phyloP scores from a whole-genome alignment of 345 rosid species.

The Corymbia maculata region DNA sequence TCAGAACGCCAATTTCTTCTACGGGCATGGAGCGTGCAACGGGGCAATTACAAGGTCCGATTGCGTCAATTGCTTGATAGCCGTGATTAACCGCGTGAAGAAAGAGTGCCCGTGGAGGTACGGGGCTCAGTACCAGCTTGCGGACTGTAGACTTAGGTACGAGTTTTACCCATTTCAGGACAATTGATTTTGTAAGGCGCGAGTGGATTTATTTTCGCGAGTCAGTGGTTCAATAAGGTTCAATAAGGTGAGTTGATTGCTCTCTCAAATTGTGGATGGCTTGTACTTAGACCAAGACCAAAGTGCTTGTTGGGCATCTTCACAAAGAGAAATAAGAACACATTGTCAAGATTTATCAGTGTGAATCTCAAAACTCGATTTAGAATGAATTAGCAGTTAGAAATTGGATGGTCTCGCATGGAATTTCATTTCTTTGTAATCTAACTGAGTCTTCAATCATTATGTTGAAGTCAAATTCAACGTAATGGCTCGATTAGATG shows the following conservation, averaged over 20 bases:
- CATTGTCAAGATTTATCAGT: neutral
- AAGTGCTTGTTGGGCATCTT: neutral
- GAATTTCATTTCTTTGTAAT: neutral
- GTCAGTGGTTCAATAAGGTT: neutral
- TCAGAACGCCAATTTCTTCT: neutral
- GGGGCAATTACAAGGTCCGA: neutral
- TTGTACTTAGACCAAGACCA: neutral
- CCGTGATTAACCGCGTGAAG: neutral
- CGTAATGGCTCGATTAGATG: neutral
- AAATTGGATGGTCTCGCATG: neutral
- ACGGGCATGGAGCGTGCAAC: neutral
- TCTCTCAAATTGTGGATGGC: neutral
- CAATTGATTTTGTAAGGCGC: neutral
- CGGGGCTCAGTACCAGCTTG: neutral
- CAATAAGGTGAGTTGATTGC: neutral
- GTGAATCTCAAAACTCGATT: neutral
- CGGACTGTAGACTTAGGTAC: neutral
- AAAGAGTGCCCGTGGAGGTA: neutral
- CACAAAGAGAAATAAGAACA: neutral
- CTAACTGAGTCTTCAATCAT: neutral
- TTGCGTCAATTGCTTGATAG: neutral
- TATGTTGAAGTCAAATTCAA: neutral
- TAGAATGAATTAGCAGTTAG: neutral
- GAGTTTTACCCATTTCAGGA: neutral
- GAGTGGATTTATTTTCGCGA: neutral